These are phyloP conservation scores for Dryas drummondii DNA, from an alignment of 306 rosid species.

Conservation along the genomic window DNA sequence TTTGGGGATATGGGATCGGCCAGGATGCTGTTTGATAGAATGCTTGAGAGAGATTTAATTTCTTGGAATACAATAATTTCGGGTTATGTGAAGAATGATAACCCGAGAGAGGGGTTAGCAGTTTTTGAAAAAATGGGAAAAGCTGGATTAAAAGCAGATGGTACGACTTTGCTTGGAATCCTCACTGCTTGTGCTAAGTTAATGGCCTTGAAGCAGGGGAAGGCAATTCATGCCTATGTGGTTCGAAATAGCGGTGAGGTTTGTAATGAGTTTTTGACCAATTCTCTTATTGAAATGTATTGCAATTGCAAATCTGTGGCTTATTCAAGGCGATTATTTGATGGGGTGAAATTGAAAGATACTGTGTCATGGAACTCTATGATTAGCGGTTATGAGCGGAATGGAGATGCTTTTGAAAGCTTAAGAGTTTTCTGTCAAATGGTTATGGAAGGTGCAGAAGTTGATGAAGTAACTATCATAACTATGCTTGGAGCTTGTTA, in stretches of 20 bases:
- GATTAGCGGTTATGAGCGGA: constrained; percentile 51
- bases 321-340: constrained; percentile 48
- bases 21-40: constrained; percentile 53
- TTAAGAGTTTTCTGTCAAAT: constrained; percentile 50
- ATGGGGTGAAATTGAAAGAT: constrained; percentile 38
- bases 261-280: constrained; percentile 39
- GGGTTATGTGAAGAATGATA: constrained; percentile 44
- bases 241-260: constrained; percentile 31
- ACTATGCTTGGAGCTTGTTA: constrained; percentile 49
- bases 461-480: constrained; percentile 56
- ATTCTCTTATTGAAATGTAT: constrained; percentile 59
- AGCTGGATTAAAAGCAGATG: constrained; percentile 43
- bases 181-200: constrained; percentile 49
- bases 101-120: constrained; percentile 30
- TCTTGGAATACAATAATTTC: constrained; percentile 53
- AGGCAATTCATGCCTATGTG: constrained; percentile 46
- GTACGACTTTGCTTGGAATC: constrained; percentile 47
- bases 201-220: constrained; percentile 47
- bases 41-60: constrained; percentile 48
- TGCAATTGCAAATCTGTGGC: constrained; percentile 39
- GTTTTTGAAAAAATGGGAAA: constrained; percentile 37
- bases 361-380: constrained; percentile 61
- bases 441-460: constrained; percentile 38
- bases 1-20: constrained; percentile 44
- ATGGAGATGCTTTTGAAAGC: constrained; percentile 49